A percentile compares a stretch with the other conserved stretches of the same genome.
Evolutionary conservation across 75 land plant genomes (phyloP).

Genomic region (Ceratopteris richardii): DNA sequence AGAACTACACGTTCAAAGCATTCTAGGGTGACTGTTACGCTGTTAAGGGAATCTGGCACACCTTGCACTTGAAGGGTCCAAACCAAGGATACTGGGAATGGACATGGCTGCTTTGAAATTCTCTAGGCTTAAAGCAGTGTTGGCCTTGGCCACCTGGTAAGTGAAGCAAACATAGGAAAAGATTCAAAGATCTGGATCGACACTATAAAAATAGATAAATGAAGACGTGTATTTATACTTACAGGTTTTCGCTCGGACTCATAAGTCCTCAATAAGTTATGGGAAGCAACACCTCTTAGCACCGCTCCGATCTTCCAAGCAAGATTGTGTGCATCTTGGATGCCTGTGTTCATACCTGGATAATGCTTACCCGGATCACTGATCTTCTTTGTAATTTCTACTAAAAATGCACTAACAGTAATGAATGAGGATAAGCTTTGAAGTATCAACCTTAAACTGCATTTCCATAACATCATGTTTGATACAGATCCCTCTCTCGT

Average conservation of each 20-base stretch:
- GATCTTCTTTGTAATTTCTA: too few relatives aligned
- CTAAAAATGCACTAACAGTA: too few relatives aligned
- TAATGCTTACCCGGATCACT: background rate
- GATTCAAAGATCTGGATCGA: background rate
- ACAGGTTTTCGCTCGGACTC: slow-evolving; percentile 82
- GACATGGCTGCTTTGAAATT: slow-evolving; percentile 95
- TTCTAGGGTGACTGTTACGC: too few relatives aligned
- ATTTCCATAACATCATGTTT: too few relatives aligned
- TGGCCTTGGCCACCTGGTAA: slow-evolving; percentile 82
- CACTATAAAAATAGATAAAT: too few relatives aligned
- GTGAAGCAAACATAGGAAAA: background rate
- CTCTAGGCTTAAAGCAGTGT: slow-evolving; percentile 74
- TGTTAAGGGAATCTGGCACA: slow-evolving; percentile 18
- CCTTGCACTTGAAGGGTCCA: slow-evolving; percentile 89
- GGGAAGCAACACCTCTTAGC: slow-evolving; percentile 39
- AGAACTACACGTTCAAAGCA: too few relatives aligned
- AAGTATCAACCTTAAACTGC: too few relatives aligned
- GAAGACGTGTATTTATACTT: too few relatives aligned
- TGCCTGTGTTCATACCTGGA: slow-evolving; percentile 96
- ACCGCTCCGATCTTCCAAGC: slow-evolving; percentile 87
- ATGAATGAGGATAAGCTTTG: too few relatives aligned
- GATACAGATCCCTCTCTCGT: too few relatives aligned
- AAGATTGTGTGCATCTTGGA: slow-evolving; percentile 95
- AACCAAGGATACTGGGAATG: slow-evolving; percentile 88
- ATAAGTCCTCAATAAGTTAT: slow-evolving; percentile 54